Evolutionary conservation across 805 yeast genomes (phyloP).

Genomic region (Ogataea trehalophila): DNA sequence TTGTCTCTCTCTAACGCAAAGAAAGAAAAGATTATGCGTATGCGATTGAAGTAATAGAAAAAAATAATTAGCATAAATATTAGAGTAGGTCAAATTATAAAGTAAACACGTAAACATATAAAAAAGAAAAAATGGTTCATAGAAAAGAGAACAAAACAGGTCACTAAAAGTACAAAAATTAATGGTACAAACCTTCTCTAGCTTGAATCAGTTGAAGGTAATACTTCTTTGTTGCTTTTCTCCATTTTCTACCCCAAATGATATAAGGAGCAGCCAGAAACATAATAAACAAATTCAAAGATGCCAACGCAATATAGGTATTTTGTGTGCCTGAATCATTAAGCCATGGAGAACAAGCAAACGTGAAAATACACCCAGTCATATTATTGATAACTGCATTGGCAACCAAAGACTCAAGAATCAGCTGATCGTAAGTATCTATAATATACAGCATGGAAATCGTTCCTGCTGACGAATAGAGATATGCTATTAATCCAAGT

Average conservation of each 20-base stretch:
- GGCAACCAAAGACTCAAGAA: conserved; percentile 62
- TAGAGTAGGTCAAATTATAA: too few relatives aligned
- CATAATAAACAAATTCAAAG: conserved; percentile 50
- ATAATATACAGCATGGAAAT: conserved; percentile 60
- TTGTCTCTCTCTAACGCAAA: too few relatives aligned
- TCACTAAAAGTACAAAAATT: not conserved
- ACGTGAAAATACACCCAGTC: conserved; percentile 61
- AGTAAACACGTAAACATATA: too few relatives aligned
- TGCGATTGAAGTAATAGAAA: too few relatives aligned
- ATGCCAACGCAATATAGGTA: conserved; percentile 59
- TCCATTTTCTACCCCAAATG: conserved; percentile 53
- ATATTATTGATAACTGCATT: conserved; percentile 59
- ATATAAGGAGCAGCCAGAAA: conserved; percentile 51
- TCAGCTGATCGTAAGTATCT: conserved; percentile 64
- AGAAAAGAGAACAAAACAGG: too few relatives aligned
- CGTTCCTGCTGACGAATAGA: conserved; percentile 67
- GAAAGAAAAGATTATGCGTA: too few relatives aligned
- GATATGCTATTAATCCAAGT: conserved; percentile 58
- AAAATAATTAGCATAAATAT: too few relatives aligned
- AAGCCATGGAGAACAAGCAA: conserved; percentile 62
- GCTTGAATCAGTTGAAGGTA: conserved; percentile 46
- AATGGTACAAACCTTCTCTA: conserved; percentile 31
- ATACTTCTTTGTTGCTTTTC: conserved; percentile 48
- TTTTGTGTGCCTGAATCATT: conserved; percentile 50
- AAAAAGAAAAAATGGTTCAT: too few relatives aligned